A percentile compares a stretch with the other conserved stretches of the same genome.
Conservation (phyloP, 2,329 filamentous ascomycete genomes). For the Sporothrix mexicana region DNA sequence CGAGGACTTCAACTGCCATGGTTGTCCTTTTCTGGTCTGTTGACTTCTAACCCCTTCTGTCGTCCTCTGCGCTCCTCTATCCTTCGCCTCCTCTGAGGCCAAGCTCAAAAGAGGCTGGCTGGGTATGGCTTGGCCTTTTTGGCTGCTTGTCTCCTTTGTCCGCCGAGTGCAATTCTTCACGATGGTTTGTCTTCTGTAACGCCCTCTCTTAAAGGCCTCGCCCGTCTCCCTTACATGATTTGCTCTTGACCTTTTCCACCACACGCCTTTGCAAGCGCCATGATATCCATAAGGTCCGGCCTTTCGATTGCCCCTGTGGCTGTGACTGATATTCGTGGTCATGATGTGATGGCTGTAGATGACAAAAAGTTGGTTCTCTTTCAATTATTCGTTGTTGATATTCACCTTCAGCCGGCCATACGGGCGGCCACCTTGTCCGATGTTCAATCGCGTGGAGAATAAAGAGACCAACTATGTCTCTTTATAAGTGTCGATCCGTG, state of each 20-base stretch:
- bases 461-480: no score
- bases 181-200: no score
- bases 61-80: neutral
- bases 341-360: neutral
- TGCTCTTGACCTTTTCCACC: neutral
- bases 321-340: neutral
- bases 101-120: conserved; percentile 12
- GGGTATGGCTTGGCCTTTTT: neutral
- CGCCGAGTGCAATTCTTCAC: neutral
- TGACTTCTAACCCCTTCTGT: neutral
- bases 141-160: neutral
- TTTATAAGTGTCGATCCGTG: neutral
- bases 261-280: neutral
- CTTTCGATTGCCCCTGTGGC: neutral
- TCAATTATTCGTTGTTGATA: neutral
- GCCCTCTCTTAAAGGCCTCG: neutral
- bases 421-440: neutral
- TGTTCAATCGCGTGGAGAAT: no score
- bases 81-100: neutral
- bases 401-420: neutral
- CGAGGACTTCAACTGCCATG: neutral
- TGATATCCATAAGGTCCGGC: neutral
- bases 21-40: neutral
- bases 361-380: neutral
- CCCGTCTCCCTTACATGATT: neutral